phyloP scores from a whole-genome alignment of 179 eudicot species.

The Patellifolia procumbens region DNA sequence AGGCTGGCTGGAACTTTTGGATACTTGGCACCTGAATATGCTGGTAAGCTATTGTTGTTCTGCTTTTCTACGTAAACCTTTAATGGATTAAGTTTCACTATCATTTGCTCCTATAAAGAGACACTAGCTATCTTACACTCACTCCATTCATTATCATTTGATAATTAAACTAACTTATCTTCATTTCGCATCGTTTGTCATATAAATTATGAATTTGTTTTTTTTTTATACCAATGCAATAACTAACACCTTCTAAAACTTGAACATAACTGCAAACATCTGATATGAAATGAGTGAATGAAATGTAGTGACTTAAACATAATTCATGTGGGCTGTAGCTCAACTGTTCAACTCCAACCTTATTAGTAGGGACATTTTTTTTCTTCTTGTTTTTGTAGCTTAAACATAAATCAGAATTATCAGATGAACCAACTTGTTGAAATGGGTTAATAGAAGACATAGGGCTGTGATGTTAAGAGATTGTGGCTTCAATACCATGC shows the following conservation, averaged over 20 bases:
- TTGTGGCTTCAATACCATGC: neutral
- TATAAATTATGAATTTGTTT: no score
- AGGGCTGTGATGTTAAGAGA: neutral
- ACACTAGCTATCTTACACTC: neutral
- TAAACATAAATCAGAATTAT: neutral
- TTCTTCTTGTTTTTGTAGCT: neutral
- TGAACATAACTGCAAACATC: no score
- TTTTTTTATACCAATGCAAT: no score
- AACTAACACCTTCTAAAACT: no score
- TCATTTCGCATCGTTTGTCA: no score
- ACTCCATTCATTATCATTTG: no score
- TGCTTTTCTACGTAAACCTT: neutral
- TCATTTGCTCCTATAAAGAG: neutral
- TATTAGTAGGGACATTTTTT: neutral
- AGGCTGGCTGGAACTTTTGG: conserved; percentile 97
- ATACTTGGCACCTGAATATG: conserved; percentile 97
- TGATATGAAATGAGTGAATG: no score
- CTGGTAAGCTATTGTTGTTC: conserved; percentile 54
- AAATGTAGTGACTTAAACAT: no score
- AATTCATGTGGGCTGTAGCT: no score
- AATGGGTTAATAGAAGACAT: neutral
- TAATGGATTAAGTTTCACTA: neutral
- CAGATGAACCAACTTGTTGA: neutral
- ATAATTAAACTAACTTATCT: no score
- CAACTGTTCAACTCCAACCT: no score